phyloP scores from a whole-genome alignment of 805 yeast species.

The Scheffersomyces ergatensis region DNA sequence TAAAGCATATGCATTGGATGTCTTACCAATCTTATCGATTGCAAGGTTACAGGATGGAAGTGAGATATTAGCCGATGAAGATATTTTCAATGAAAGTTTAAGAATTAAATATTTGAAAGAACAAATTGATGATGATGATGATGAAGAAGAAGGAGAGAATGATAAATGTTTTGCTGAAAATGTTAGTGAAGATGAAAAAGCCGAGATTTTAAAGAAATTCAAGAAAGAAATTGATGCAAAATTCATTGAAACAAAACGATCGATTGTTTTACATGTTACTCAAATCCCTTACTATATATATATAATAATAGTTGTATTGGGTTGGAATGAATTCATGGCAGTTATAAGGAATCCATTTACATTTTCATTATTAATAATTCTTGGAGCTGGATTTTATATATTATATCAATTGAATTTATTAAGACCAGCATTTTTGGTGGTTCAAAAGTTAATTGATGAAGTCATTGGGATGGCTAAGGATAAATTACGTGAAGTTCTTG shows the following conservation, averaged over 20 bases:
- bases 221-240: conserved; percentile 75
- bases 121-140: conserved; percentile 11
- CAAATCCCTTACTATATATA: conserved; percentile 85
- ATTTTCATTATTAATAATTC: conserved; percentile 57
- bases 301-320: conserved; percentile 67
- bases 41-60: conserved; percentile 53
- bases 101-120: conserved; percentile 20
- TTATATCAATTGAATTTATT: conserved; percentile 70
- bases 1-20: conserved; percentile 50
- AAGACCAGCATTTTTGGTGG: conserved; percentile 68
- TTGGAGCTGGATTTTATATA: conserved; percentile 61
- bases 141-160: conserved; percentile 24
- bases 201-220: conserved; percentile 55
- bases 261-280: conserved; percentile 72
- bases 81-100: conserved; percentile 30
- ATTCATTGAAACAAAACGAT: conserved; percentile 84
- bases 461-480: conserved; percentile 55
- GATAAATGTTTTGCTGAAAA: conserved; percentile 52
- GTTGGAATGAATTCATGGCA: conserved; percentile 95
- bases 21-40: conserved; percentile 57
- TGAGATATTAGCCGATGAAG: conserved; percentile 60
- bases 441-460: conserved; percentile 56
- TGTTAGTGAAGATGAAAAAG: conserved; percentile 55
- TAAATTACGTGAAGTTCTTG: conserved; percentile 55
- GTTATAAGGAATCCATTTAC: conserved; percentile 83